Evolutionary conservation across 768 basidiomycete genomes (phyloP).

Genomic region (Suillus fuscotomentosus): DNA sequence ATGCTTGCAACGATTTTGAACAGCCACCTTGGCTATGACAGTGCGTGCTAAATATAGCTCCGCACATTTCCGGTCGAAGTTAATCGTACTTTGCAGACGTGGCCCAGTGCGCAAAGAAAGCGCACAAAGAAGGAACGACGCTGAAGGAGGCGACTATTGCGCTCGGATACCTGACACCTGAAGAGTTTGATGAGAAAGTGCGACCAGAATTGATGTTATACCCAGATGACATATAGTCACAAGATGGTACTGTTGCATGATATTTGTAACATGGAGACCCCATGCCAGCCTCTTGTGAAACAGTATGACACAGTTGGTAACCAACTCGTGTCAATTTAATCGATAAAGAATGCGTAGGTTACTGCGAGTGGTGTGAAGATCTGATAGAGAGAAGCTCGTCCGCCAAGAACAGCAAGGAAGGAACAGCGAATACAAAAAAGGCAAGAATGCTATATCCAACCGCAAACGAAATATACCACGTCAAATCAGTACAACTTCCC

Average conservation of each 20-base stretch:
- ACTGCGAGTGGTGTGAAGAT: background rate
- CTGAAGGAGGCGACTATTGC: conserved; percentile 92
- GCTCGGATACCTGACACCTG: conserved; percentile 80
- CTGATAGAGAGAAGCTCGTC: conserved; percentile 14
- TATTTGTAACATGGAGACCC: background rate
- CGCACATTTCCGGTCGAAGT: conserved; percentile 1
- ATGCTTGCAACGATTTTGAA: conserved; percentile 99
- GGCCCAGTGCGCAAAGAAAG: conserved; percentile 98
- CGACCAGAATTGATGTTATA: conserved; percentile 88
- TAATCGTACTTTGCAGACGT: conserved; percentile 60
- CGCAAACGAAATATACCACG: conserved; percentile 31
- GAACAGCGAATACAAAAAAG: conserved; percentile 26
- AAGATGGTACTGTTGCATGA: background rate
- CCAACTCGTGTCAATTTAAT: background rate
- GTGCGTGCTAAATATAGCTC: conserved; percentile 47
- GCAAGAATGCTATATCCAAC: conserved; percentile 34
- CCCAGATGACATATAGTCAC: conserved; percentile 49
- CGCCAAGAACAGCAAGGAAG: conserved; percentile 24
- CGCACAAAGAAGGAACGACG: conserved; percentile 98
- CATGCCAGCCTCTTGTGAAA: background rate
- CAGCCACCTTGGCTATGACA: conserved; percentile 95
- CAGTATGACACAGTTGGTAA: background rate
- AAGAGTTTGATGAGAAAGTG: conserved; percentile 95
- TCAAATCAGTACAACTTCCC: conserved; percentile 29
- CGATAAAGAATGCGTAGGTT: background rate